These are phyloP conservation scores for Raffaelea ambrosiae DNA, from an alignment of 2,329 filamentous ascomycete genomes.

Conservation along the genomic window DNA sequence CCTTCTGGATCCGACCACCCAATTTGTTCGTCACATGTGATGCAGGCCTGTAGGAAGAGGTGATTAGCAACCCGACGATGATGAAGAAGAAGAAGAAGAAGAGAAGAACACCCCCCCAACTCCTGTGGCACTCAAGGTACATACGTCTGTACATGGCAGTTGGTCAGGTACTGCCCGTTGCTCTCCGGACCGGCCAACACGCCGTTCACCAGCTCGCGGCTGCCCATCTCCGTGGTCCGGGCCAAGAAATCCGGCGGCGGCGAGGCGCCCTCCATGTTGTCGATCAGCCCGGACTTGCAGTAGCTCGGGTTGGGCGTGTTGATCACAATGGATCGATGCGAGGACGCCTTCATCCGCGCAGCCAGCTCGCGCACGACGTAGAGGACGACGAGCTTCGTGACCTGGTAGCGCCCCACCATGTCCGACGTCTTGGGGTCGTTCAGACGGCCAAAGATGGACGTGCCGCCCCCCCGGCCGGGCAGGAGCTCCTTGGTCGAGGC, in stretches of 20 bases:
- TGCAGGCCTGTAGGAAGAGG: too few relatives aligned
- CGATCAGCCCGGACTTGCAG: constrained; percentile 25
- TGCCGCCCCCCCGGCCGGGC: not conserved
- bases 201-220: constrained; percentile 21
- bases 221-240: constrained; percentile 36
- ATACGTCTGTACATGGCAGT: constrained; percentile 11
- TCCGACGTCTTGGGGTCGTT: constrained; percentile 18
- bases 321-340: constrained; percentile 17
- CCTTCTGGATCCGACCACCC: too few relatives aligned
- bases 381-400: constrained; percentile 17
- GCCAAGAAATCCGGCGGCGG: constrained; percentile 20
- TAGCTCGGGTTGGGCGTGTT: constrained; percentile 33
- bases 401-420: constrained; percentile 21
- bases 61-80: too few relatives aligned
- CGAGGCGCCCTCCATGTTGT: not conserved
- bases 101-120: too few relatives aligned
- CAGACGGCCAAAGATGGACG: constrained; percentile 20
- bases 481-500: constrained; percentile 17
- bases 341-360: constrained; percentile 1
- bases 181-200: constrained; percentile 21
- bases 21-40: too few relatives aligned
- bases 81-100: too few relatives aligned
- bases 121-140: too few relatives aligned
- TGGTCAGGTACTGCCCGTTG: constrained; percentile 22
- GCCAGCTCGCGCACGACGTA: constrained; percentile 21